Evolutionary conservation across 495 filamentous ascomycete species (phyloP), one percentile per base, ranked within the genome.

Genomic region (Podospora anserina): DNA sequence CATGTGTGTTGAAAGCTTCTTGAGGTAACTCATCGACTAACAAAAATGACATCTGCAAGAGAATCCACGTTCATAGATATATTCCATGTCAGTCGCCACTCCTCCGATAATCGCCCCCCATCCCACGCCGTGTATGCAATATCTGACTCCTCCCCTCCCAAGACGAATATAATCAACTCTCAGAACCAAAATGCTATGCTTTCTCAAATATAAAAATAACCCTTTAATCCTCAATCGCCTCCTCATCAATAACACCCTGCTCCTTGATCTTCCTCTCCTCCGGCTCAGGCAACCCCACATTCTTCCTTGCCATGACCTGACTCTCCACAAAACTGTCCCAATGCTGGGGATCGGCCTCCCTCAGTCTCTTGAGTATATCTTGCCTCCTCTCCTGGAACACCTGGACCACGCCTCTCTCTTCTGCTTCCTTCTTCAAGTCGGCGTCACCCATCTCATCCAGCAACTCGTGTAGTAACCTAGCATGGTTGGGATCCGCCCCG

Each of bases 301-400:
- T 92, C 56, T 84, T 83, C 72, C 86, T 83, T 4, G 89, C 89
- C 62, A 87, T 87, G 69, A 88, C 85, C 74, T 91, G 89, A 20
- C 85, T 86, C 74, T 91, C 87, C 56, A 86, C 85, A 78, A 91
- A 91, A 27, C 78, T 78, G 64, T 85, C 83, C 81, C 89, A 92
- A 65, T 85, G 79, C 71, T 85, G 83, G 0, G 84, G 83, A 54
- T 92, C 89, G 53, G 82, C 79, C 34, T 82, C 82, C 54, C 86
- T 82, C 61, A 88, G 75, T 74, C 79, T 80, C 32, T 74, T 73
- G 2, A 81, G 63, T 18, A 88, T 83, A 18, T 83, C 86, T 23
- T 82, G 84, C 58, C 77, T 80, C 55, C 83, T 74, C 71, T 88
- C 84, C 67, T 87, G 79, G 26, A 93, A 88, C 0, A 90, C 84